A percentile compares a stretch with the other conserved stretches of the same genome.
phyloP scores from a whole-genome alignment of 2,329 filamentous ascomycete species.

The Aspergillus sojae region DNA sequence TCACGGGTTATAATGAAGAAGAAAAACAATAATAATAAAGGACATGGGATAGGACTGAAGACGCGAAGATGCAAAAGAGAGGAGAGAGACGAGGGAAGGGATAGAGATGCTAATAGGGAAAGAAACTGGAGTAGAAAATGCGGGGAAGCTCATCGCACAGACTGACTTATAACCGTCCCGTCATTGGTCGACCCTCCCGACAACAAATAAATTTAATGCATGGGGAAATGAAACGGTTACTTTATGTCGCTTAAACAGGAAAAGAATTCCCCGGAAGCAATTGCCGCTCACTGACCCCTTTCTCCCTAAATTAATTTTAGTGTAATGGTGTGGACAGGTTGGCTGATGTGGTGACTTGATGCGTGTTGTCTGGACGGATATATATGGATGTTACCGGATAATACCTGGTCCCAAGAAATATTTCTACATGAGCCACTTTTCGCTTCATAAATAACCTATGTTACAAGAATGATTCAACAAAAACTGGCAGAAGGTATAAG shows the following conservation, averaged over 20 bases:
- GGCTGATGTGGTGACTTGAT: background rate
- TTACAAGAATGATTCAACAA: background rate
- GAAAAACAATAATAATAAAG: background rate
- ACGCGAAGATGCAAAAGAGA: background rate
- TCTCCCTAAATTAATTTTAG: background rate
- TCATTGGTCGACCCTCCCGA: slow-evolving; percentile 5
- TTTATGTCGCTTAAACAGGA: background rate
- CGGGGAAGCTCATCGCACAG: slow-evolving; percentile 1
- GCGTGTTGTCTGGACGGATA: background rate
- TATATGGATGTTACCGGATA: background rate
- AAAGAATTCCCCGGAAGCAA: background rate
- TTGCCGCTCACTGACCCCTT: background rate
- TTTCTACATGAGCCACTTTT: background rate
- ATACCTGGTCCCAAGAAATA: background rate
- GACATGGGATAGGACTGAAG: background rate
- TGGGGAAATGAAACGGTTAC: background rate
- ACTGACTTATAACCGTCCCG: background rate
- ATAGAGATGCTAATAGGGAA: background rate
- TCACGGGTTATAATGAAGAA: background rate
- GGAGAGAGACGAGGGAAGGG: background rate
- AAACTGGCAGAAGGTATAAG: background rate
- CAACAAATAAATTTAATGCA: background rate
- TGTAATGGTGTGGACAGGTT: background rate
- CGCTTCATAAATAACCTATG: background rate
- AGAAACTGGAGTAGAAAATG: background rate